Evolutionary conservation across 768 basidiomycete genomes (phyloP), one percentile per base, ranked within the genome.

Genomic region (Dioszegia crocea): DNA sequence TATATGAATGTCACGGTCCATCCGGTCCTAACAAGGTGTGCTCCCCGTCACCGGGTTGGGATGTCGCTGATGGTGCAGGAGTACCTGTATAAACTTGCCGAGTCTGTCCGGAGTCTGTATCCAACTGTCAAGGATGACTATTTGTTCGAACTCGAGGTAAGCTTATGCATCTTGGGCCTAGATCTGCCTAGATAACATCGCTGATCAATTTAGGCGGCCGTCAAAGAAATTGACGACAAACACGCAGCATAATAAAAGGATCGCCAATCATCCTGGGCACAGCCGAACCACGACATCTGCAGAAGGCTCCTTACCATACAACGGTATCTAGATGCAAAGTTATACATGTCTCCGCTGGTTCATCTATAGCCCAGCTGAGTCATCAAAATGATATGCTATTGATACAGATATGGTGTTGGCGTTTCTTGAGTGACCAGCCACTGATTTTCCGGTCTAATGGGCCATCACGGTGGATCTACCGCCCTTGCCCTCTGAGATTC

Each of bases 1-100:
- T 98, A 49, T 87, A 85, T 82, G 75, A 77, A 24, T 85, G 88
- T 0, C 81, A 84, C 0, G 93, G 93, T 0, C 91, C 92, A 0
- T 96, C 92, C 0, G 93, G 93, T 0, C 83, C 80, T 2, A 98
- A 98, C 80, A 93, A 91, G 80, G 91, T 88, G 33, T 29, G 74
- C 26, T 14, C 40, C 1, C 47, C 57, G 14, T 24, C 21, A 19
- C 10, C 29, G 47, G 23, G 24, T 6, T 43, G 23, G 6, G 8
- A 31, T 26, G 24, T 33, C 17, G 36, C 55, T 52, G 31, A 44
- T 0, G 30, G 0, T 5, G 24, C 61, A 93, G 90, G 91, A 96
- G 33, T 97, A 97, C 69, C 79, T 96, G 2, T 94, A 86, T 71
- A 80, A 83, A 11, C 84, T 97, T 1, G 86, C 85, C 0, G 80